A percentile compares a stretch with the other conserved stretches of the same genome.
Conservation (phyloP, 2,329 filamentous ascomycete species). For the Exophiala sideris region DNA sequence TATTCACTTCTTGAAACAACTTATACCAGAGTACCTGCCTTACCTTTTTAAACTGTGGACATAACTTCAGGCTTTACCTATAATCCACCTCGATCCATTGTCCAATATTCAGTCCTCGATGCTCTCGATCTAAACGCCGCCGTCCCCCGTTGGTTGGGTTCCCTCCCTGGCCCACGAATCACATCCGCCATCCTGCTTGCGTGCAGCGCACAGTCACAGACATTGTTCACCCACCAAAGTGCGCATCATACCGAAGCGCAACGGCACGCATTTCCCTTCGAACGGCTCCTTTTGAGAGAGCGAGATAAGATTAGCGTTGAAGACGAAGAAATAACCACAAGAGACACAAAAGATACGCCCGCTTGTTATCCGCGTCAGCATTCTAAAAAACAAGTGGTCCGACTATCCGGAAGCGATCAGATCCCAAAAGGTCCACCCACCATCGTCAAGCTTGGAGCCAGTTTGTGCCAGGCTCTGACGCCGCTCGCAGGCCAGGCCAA, state of each 20-base stretch:
- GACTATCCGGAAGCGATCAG: not conserved
- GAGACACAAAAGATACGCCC: not conserved
- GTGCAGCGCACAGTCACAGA: constrained; percentile 17
- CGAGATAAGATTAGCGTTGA: not conserved
- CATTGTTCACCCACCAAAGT: not conserved
- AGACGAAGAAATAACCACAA: not conserved
- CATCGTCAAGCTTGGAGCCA: not conserved
- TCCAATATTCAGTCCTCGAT: constrained; percentile 2
- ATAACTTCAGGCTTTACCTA: not conserved
- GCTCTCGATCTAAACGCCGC: constrained; percentile 14
- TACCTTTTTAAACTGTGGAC: not conserved
- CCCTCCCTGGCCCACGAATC: constrained; percentile 18
- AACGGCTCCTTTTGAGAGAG: not conserved
- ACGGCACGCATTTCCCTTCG: not conserved
- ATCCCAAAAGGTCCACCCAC: constrained; percentile 1
- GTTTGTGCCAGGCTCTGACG: not conserved
- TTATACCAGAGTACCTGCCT: no score
- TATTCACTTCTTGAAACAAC: no score
- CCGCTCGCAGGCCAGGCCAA: constrained; percentile 10
- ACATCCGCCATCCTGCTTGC: constrained; percentile 11
- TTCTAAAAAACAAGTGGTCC: not conserved
- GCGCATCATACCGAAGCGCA: not conserved
- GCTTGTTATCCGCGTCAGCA: not conserved
- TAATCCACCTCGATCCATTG: not conserved
- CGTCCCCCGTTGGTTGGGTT: constrained; percentile 15